A percentile compares a stretch with the other conserved stretches of the same genome.
These are phyloP conservation scores for Aureobasidium namibiae DNA, from an alignment of 2,329 filamentous ascomycete species.

Conservation along the genomic window DNA sequence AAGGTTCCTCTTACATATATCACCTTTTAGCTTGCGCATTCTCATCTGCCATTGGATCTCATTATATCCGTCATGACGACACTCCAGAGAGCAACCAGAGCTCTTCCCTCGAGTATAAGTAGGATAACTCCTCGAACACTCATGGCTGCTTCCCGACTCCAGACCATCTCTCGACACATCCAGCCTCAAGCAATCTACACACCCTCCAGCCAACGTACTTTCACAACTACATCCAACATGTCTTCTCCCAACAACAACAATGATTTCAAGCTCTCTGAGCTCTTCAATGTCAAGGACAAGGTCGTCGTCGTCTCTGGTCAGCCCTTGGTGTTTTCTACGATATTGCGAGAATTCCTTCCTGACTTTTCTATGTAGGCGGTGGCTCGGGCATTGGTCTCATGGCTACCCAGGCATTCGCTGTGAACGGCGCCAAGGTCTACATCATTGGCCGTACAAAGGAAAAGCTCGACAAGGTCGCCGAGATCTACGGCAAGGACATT, in stretches of 20 bases:
- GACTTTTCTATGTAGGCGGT: conserved; percentile 19
- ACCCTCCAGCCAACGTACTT: not conserved
- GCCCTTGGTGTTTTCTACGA: not conserved
- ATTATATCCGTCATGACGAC: not conserved
- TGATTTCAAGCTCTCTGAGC: conserved; percentile 25
- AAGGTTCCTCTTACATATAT: not conserved
- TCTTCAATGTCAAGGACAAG: conserved; percentile 33
- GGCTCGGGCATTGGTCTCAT: conserved; percentile 42
- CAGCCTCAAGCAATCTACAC: not conserved
- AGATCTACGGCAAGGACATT: conserved; percentile 36
- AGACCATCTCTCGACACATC: conserved; percentile 3
- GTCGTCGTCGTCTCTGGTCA: conserved; percentile 35
- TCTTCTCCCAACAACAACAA: conserved; percentile 26
- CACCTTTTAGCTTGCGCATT: not conserved
- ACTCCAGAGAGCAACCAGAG: not conserved
- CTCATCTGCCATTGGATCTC: not conserved
- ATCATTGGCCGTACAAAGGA: conserved; percentile 40
- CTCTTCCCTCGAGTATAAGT: not conserved
- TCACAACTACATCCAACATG: conserved; percentile 11
- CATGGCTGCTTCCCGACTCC: not conserved
- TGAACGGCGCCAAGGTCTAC: conserved; percentile 37
- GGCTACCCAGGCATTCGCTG: conserved; percentile 30
- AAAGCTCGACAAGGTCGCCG: conserved; percentile 39
- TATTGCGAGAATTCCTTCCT: not conserved
- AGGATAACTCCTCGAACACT: not conserved